Conservation (phyloP, 2,329 filamentous ascomycete genomes). For the Trichoderma citrinoviride region DNA sequence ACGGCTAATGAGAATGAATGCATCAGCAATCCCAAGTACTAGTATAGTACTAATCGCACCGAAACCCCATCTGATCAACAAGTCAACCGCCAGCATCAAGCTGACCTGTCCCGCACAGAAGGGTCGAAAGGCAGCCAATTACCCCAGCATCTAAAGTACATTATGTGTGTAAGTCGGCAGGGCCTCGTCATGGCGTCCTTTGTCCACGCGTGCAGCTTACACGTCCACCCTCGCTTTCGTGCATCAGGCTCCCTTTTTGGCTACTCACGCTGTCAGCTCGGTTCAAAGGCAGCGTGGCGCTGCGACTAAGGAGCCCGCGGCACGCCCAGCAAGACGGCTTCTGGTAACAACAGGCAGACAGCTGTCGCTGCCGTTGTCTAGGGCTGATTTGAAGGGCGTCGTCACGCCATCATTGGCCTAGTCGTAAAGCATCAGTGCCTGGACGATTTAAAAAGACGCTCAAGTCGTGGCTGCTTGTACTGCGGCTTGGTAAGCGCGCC, state of each 20-base stretch:
- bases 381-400: slow-evolving; percentile 9
- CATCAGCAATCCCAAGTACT: no score
- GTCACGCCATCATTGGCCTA: slow-evolving; percentile 5
- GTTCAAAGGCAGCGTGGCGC: slow-evolving; percentile 5
- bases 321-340: background rate
- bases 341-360: background rate
- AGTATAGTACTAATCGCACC: no score
- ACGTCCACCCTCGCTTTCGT: background rate
- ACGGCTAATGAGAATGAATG: background rate
- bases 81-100: background rate
- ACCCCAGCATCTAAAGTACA: background rate
- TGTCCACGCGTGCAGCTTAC: background rate
- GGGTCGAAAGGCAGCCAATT: background rate
- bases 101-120: background rate
- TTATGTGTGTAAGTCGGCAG: no score
- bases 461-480: background rate
- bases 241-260: background rate
- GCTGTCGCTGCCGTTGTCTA: slow-evolving; percentile 4
- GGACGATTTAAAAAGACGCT: background rate
- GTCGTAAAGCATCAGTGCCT: background rate
- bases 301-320: slow-evolving; percentile 7
- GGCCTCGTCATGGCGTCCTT: background rate
- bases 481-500: slow-evolving; percentile 6
- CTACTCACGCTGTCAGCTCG: background rate
- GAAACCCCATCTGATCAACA: background rate